Conservation (phyloP, 257 asterid species). For the Cordia subcordata region DNA sequence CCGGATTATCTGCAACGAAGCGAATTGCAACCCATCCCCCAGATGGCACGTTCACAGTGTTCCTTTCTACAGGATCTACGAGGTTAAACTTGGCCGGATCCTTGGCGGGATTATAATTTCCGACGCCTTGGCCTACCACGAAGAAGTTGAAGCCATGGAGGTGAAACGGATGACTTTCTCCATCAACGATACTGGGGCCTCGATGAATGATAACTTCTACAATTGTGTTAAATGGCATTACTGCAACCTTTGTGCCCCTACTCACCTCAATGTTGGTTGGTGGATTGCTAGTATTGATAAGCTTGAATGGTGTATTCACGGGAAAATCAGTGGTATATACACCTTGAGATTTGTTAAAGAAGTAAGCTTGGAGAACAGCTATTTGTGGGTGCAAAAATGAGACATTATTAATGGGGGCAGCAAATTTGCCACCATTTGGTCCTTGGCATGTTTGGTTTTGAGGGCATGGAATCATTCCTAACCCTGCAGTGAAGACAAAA, state of each 20-base stretch:
- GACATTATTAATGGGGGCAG: conserved; percentile 50
- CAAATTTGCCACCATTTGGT: conserved; percentile 37
- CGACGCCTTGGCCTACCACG: conserved; percentile 23
- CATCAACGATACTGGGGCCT: conserved; percentile 26
- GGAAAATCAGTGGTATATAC: conserved; percentile 50
- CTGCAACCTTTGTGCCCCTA: conserved; percentile 23
- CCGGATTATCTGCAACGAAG: conserved; percentile 28
- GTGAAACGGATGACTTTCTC: conserved; percentile 32
- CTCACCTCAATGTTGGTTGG: conserved; percentile 21
- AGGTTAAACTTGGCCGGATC: conserved; percentile 32
- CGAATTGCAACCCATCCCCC: conserved; percentile 33
- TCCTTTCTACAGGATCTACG: conserved; percentile 29
- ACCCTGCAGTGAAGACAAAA: conserved; percentile 43
- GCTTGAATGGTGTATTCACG: conserved; percentile 35
- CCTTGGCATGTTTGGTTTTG: conserved; percentile 45
- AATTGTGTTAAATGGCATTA: conserved; percentile 22
- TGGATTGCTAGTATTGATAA: conserved; percentile 41
- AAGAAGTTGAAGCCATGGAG: conserved; percentile 34
- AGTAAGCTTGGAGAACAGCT: conserved; percentile 55
- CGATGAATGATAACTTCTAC: conserved; percentile 33
- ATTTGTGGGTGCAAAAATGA: conserved; percentile 42
- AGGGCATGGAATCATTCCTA: conserved; percentile 49
- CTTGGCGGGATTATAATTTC: conserved; percentile 20
- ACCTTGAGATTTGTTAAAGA: conserved; percentile 26
- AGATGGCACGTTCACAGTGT: conserved; percentile 27